phyloP scores from a whole-genome alignment of 495 filamentous ascomycete genomes.

The Xylaria telfairii region DNA sequence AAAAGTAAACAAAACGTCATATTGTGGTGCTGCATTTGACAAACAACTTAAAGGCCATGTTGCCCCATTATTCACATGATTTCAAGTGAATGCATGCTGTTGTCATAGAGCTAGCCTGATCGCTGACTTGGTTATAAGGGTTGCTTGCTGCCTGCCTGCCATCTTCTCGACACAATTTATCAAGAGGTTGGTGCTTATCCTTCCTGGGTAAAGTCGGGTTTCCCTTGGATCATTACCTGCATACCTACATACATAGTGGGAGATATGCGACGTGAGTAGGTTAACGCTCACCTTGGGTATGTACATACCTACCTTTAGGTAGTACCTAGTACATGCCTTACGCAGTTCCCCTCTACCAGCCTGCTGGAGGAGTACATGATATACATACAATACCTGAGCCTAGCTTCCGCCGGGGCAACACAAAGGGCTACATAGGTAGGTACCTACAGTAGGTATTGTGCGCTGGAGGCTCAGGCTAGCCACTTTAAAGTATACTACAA shows the following conservation, averaged over 20 bases:
- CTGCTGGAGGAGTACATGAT: not conserved
- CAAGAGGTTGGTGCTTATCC: constrained; percentile 2
- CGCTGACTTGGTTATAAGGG: not conserved
- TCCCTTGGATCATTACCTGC: not conserved
- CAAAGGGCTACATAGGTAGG: no score
- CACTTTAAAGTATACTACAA: not conserved
- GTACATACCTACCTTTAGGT: not conserved
- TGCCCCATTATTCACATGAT: constrained; percentile 15
- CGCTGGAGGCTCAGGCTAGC: not conserved
- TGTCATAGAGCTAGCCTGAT: not conserved
- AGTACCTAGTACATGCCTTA: not conserved
- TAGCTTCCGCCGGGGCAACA: no score
- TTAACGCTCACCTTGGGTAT: no score
- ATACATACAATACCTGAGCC: no score
- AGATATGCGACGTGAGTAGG: no score
- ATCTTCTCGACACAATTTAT: not conserved
- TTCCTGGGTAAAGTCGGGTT: not conserved
- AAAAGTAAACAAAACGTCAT: constrained; percentile 3
- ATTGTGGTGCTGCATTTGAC: not conserved
- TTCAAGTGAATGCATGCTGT: constrained; percentile 4
- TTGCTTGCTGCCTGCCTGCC: not conserved
- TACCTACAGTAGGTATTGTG: not conserved
- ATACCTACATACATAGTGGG: no score
- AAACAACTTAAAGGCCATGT: not conserved
- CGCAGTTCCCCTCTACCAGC: not conserved